Evolutionary conservation across 768 basidiomycete species (phyloP).

Genomic region (Filobasidium floriforme): DNA sequence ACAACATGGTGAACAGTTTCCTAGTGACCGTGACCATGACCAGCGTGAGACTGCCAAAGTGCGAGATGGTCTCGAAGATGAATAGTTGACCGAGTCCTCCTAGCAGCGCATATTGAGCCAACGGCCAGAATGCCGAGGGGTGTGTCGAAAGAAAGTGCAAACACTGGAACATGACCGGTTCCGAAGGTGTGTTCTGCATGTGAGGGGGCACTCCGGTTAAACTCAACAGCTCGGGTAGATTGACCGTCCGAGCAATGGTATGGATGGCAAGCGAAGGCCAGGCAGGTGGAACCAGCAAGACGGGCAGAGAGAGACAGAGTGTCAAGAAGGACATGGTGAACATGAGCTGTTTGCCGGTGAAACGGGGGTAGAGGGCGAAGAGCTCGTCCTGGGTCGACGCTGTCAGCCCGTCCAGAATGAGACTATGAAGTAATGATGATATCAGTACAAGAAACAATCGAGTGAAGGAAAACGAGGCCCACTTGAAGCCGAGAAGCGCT

Average conservation of each 20-base stretch:
- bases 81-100: slow-evolving; percentile 94
- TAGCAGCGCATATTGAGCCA: slow-evolving; percentile 76
- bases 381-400: slow-evolving; percentile 98
- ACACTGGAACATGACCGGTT: slow-evolving; percentile 45
- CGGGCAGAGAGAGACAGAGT: slow-evolving; percentile 59
- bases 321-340: slow-evolving; percentile 93
- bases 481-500: slow-evolving; percentile 47
- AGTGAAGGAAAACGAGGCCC: slow-evolving; percentile 10
- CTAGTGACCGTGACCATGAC: slow-evolving; percentile 87
- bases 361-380: slow-evolving; percentile 63
- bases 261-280: slow-evolving; percentile 55
- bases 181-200: slow-evolving; percentile 26
- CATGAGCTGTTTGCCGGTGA: slow-evolving; percentile 97
- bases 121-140: slow-evolving; percentile 63
- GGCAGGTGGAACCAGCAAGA: slow-evolving; percentile 57
- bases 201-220: slow-evolving; percentile 18
- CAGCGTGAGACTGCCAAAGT: slow-evolving; percentile 44
- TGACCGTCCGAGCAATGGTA: slow-evolving; percentile 45
- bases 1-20: slow-evolving; percentile 94
- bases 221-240: slow-evolving; percentile 10
- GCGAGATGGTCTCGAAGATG: slow-evolving; percentile 75
- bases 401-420: slow-evolving; percentile 81
- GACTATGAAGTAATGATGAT: slow-evolving; percentile 50
- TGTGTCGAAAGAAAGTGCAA: slow-evolving; percentile 68
- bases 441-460: background rate